A percentile compares a stretch with the other conserved stretches of the same genome.
Conservation (phyloP, 2,329 filamentous ascomycete genomes). For the Didymella keratinophila region DNA sequence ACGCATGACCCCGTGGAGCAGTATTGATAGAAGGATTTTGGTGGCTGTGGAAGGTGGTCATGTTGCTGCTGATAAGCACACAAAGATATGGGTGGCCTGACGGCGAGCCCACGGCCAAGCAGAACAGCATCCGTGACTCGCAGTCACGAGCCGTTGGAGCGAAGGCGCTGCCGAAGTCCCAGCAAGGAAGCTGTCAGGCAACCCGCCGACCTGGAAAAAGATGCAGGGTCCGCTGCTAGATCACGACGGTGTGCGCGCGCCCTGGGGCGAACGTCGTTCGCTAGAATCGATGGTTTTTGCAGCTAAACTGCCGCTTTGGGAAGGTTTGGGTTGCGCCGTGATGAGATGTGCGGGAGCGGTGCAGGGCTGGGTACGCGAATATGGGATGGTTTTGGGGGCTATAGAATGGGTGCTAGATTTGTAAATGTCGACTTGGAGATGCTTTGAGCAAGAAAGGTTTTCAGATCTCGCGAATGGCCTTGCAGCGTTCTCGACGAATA, state of each 20-base stretch:
- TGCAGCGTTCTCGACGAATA: background rate
- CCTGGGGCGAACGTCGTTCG: conserved; percentile 20
- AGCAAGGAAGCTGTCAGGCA: conserved; percentile 5
- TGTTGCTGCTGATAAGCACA: background rate
- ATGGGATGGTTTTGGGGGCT: conserved; percentile 6
- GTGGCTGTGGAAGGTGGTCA: background rate
- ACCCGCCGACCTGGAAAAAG: background rate
- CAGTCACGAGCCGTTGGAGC: background rate
- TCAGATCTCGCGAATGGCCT: background rate
- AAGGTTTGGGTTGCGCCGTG: conserved; percentile 7
- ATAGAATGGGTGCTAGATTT: background rate
- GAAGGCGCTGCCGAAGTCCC: no score
- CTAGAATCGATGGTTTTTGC: conserved; percentile 17
- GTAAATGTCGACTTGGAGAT: background rate
- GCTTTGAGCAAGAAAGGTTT: background rate
- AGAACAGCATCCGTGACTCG: background rate
- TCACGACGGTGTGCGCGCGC: conserved; percentile 9
- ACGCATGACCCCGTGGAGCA: background rate
- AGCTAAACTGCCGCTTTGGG: conserved; percentile 6
- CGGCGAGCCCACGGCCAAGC: background rate
- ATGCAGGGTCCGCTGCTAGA: conserved; percentile 14
- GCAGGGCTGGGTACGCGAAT: background rate
- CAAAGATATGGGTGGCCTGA: background rate
- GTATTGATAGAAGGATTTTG: background rate
- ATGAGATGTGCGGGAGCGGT: background rate